phyloP scores from a whole-genome alignment of 495 filamentous ascomycete genomes.

The Podospora fimiseda region DNA sequence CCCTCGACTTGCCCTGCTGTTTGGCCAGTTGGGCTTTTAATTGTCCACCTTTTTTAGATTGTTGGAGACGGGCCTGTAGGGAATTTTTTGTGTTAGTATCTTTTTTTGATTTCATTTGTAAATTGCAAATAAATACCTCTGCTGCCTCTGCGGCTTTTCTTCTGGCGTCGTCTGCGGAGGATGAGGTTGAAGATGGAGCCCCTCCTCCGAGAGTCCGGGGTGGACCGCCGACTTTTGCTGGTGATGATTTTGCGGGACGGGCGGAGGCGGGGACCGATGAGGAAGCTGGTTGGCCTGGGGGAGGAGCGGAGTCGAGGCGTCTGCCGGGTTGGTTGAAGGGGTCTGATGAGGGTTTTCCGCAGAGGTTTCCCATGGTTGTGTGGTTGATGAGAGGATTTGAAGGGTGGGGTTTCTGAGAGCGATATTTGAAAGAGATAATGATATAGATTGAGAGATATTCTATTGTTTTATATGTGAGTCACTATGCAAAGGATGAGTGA shows the following conservation, averaged over 20 bases:
- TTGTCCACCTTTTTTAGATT: slow-evolving; percentile 46
- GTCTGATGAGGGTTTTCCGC: slow-evolving; percentile 55
- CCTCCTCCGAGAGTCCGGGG: slow-evolving; percentile 50
- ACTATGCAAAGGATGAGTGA: background rate
- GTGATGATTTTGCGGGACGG: slow-evolving; percentile 29
- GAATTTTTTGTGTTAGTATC: background rate
- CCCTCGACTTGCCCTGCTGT: slow-evolving; percentile 56
- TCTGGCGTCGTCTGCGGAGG: slow-evolving; percentile 42
- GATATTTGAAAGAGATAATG: background rate
- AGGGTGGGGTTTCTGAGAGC: background rate
- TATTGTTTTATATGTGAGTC: background rate
- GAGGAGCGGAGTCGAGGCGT: slow-evolving; percentile 45
- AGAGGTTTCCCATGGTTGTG: slow-evolving; percentile 64
- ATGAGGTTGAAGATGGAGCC: background rate
- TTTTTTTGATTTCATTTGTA: background rate
- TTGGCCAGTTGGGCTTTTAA: slow-evolving; percentile 34
- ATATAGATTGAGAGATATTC: background rate
- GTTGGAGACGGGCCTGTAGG: slow-evolving; percentile 43
- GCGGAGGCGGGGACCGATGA: slow-evolving; percentile 29
- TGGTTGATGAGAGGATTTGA: background rate
- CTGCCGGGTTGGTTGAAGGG: slow-evolving; percentile 60
- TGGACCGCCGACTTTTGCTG: slow-evolving; percentile 42
- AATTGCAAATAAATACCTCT: slow-evolving; percentile 42
- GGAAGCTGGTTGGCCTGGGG: slow-evolving; percentile 29
- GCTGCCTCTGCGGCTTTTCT: slow-evolving; percentile 61